Evolutionary conservation across 2,329 filamentous ascomycete genomes (phyloP).

Genomic region (Botryotinia narcissicola): DNA sequence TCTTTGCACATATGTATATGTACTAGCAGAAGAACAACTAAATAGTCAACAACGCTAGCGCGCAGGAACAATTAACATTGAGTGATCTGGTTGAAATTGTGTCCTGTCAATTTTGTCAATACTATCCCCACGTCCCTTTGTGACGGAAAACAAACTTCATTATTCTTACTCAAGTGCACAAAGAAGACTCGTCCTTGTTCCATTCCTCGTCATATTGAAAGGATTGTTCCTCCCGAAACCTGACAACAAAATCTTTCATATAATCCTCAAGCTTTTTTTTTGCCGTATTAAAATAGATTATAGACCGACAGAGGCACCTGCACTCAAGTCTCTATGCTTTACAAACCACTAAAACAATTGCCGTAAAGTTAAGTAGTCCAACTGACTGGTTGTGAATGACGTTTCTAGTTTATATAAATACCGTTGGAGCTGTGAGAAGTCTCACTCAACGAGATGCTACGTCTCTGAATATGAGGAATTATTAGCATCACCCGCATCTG

Average conservation of each 20-base stretch:
- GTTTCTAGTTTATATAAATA: neutral
- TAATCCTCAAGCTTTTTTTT: neutral
- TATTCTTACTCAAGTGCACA: neutral
- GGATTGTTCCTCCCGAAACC: neutral
- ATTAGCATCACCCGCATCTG: neutral
- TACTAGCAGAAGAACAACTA: conserved; percentile 17
- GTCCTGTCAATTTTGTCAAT: neutral
- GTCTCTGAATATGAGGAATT: neutral
- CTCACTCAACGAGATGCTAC: neutral
- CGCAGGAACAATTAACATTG: neutral
- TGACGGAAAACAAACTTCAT: neutral
- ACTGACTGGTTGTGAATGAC: too few relatives aligned
- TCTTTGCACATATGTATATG: conserved; percentile 18
- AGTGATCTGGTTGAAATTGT: neutral
- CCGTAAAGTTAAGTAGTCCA: neutral
- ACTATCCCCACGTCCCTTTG: neutral
- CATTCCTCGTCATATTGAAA: neutral
- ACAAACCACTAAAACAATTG: neutral
- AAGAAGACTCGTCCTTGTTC: neutral
- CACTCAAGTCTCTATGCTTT: neutral
- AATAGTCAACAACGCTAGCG: conserved; percentile 7
- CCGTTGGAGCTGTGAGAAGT: neutral
- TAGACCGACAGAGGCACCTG: neutral
- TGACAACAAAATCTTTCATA: neutral
- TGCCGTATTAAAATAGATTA: neutral